Evolutionary conservation across 805 yeast species (phyloP), one percentile per base, ranked within the genome.

Genomic region (Candida andamanensis): DNA sequence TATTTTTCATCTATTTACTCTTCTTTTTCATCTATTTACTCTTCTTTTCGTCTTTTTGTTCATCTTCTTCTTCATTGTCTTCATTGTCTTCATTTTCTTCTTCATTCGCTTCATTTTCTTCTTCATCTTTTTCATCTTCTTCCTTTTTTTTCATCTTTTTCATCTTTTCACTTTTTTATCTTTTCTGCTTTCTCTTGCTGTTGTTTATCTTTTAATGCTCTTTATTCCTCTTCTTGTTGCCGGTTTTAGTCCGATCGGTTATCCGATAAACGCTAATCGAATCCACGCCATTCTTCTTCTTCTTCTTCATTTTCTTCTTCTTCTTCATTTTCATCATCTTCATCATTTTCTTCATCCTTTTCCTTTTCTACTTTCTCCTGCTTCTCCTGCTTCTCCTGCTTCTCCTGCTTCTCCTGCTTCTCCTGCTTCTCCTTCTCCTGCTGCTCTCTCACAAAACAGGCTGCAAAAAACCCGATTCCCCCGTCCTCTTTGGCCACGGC

Each of bases 401-500:
- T n/a, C n/a, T n/a, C n/a, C n/a, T n/a, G n/a, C n/a, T n/a, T n/a
- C n/a, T n/a, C n/a, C n/a, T n/a, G n/a, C n/a, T n/a, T n/a, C n/a
- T n/a, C n/a, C n/a, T n/a, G n/a, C n/a, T n/a, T n/a, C 16, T 16
- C 11, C 15, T 33, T 35, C n/a, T n/a, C n/a, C n/a, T n/a, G n/a
- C n/a, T n/a, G n/a, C n/a, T n/a, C n/a, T 28, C 47, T 69, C 41
- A 84, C 83, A 53, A 92, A 90, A 35, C 92, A 80, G 1, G 89
- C 97, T 0, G 97, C 97, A 58, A 92, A 92, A 53, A 92, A 92
- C 0, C 99, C 99, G 47, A 92, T 92, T n/a, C 98, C 98, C 18
- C 97, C 98, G 54, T 92, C 98, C 26, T 73, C 81, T 40, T 76
- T 80, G 1, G 97, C 95, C 26, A 78, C 59, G 0, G 89, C 82